Percentiles rank a stretch among this genome's conserved stretches.
These are phyloP conservation scores for Pisolithus tinctorius DNA, from an alignment of 768 basidiomycete species.

Conservation along the genomic window DNA sequence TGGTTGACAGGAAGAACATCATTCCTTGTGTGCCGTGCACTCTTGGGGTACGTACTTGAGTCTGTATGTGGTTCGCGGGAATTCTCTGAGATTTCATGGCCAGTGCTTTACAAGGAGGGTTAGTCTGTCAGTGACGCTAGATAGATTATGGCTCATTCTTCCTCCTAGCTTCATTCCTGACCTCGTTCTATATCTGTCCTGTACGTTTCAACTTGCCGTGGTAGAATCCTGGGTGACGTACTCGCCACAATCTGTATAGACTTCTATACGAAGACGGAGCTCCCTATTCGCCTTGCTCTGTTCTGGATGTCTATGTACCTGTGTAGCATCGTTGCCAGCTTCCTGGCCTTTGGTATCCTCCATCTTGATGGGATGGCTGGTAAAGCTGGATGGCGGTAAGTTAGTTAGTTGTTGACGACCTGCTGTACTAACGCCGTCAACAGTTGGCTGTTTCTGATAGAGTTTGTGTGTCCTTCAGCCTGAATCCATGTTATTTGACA, in stretches of 20 bases:
- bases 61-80: not conserved
- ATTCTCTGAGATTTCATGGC: not conserved
- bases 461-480: slow-evolving; percentile 35
- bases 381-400: slow-evolving; percentile 44
- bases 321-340: slow-evolving; percentile 42
- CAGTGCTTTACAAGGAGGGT: slow-evolving; percentile 43
- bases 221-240: too few species aligned
- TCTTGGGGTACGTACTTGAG: slow-evolving; percentile 38
- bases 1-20: slow-evolving; percentile 46
- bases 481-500: slow-evolving; percentile 26
- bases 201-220: slow-evolving; percentile 24
- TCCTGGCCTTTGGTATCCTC: slow-evolving; percentile 57
- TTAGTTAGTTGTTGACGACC: not conserved
- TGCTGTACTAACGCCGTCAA: not conserved
- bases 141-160: not conserved
- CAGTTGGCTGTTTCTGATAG: slow-evolving; percentile 55
- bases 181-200: slow-evolving; percentile 55
- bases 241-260: not conserved
- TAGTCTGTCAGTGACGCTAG: slow-evolving; percentile 1
- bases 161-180: slow-evolving; percentile 46
- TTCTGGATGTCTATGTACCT: slow-evolving; percentile 49
- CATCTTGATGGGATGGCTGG: slow-evolving; percentile 51
- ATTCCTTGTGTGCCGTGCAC: slow-evolving; percentile 43
- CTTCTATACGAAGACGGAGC: slow-evolving; percentile 54
- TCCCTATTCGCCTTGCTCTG: slow-evolving; percentile 48